Base-by-base conservation (phyloP, 805 yeast species). In the Isabelozyma gotoi region DNA sequence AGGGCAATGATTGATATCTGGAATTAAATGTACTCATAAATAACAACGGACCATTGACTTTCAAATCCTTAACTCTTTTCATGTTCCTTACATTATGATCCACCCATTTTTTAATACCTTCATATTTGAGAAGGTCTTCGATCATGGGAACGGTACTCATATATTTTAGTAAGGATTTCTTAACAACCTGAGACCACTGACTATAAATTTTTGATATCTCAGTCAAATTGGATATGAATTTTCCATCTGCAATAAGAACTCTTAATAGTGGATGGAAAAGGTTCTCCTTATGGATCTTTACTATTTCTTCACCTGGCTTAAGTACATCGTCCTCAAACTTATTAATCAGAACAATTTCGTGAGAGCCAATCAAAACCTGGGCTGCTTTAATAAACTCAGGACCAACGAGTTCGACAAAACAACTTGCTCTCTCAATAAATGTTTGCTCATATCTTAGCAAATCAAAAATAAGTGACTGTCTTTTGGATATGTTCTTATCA, bases 391-490 rank as follows among this genome's bases (percentile, higher is more conserved):
- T 51, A 39, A 71, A 71, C 40, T 62, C 70, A 0, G 76, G 76
- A 0, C 70, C 76, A 4, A 68, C 75, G 5, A 57, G 43, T 29
- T 77, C 78, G 3, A 85, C 68, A 41, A 87, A 84, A 3, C 84
- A 79, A 47, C 75, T 73, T 2, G 90, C 84, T 55, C 88, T 76
- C 39, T 78, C 81, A 18, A 87, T 75, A 41, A 84, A 85, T 14
- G 80, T 75, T 52, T 84, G 88, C 50, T 88, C 96, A 38, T 81
- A 77, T 43, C 81, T 72, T 20, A 88, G 78, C 38, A 88, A 65
- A 57, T 88, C 96, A 62, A 85, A 89, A 3, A 87, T 76, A 44
- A 83, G 81, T 43, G 88, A 83, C 58, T 88, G 96, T 31, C 81
- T 73, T 53, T 80, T 80, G n/a, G 81, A 70, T 42, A 80, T 78